Evolutionary conservation across 768 basidiomycete genomes (phyloP).

Genomic region (Crassisporium funariophilum): DNA sequence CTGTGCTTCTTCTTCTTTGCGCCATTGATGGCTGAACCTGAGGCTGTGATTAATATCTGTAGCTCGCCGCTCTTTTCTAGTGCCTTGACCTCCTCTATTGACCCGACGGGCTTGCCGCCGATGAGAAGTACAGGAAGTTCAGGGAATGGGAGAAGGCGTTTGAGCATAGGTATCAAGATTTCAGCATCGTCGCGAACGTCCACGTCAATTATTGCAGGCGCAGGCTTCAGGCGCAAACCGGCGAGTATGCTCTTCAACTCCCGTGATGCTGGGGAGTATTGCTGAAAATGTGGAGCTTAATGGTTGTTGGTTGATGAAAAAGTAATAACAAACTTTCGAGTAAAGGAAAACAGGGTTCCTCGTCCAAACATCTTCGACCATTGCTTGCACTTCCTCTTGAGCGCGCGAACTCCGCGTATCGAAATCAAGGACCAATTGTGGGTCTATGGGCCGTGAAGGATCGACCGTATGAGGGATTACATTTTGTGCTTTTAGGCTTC

Average conservation of each 20-base stretch:
- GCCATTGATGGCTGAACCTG: slow-evolving; percentile 60
- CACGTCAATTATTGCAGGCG: slow-evolving; percentile 69
- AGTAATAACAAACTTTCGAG: slow-evolving; percentile 53
- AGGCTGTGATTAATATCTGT: slow-evolving; percentile 45
- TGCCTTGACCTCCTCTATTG: slow-evolving; percentile 52
- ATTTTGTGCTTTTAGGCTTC: slow-evolving; percentile 74
- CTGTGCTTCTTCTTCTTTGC: slow-evolving; percentile 55
- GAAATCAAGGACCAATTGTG: slow-evolving; percentile 81
- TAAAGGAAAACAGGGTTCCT: slow-evolving; percentile 77
- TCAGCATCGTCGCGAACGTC: slow-evolving; percentile 72
- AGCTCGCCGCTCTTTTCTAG: slow-evolving; percentile 56
- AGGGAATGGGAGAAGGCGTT: slow-evolving; percentile 54
- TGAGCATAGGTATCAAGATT: slow-evolving; percentile 62
- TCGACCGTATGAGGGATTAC: slow-evolving; percentile 68
- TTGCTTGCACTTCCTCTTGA: slow-evolving; percentile 54
- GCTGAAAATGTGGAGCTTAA: slow-evolving; percentile 35
- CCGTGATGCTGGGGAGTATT: slow-evolving; percentile 64
- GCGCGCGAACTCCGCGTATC: slow-evolving; percentile 71
- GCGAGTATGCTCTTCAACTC: slow-evolving; percentile 65
- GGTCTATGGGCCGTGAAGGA: slow-evolving; percentile 68
- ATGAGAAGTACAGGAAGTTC: slow-evolving; percentile 71
- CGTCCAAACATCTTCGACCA: slow-evolving; percentile 70
- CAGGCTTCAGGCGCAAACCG: slow-evolving; percentile 58
- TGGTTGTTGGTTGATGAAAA: slow-evolving; percentile 1
- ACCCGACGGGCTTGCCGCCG: slow-evolving; percentile 60